phyloP scores from a whole-genome alignment of 2,329 filamentous ascomycete genomes.

The Samsoniella hepiali region DNA sequence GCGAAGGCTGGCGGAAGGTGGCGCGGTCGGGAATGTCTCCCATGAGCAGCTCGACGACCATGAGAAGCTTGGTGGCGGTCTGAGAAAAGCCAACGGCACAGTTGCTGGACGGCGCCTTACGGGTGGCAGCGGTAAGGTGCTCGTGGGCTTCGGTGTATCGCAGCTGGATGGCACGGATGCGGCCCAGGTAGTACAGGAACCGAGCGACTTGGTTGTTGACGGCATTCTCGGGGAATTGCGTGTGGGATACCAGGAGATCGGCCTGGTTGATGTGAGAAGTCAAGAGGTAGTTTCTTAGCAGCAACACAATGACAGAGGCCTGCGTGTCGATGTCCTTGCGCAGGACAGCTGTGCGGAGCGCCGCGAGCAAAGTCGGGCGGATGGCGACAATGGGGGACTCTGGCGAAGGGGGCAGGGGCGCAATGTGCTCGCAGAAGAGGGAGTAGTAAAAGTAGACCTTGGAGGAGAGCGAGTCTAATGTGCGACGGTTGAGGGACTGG shows the following conservation, averaged over 20 bases:
- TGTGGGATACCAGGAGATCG: slow-evolving; percentile 92
- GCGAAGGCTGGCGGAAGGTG: slow-evolving; percentile 82
- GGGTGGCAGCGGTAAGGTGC: slow-evolving; percentile 86
- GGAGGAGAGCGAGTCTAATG: slow-evolving; percentile 86
- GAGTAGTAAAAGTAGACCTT: slow-evolving; percentile 99
- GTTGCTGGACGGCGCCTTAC: slow-evolving; percentile 87
- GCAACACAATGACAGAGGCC: slow-evolving; percentile 88
- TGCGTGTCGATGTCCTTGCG: slow-evolving; percentile 98
- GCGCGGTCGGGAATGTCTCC: slow-evolving; percentile 96
- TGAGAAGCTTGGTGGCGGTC: slow-evolving; percentile 90
- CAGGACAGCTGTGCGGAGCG: slow-evolving; percentile 89
- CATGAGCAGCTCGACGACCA: slow-evolving; percentile 96
- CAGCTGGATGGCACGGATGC: slow-evolving; percentile 93
- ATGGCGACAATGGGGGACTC: slow-evolving; percentile 84
- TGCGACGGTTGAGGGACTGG: slow-evolving; percentile 86
- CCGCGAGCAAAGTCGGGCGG: slow-evolving; percentile 79
- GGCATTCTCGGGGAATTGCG: slow-evolving; percentile 88
- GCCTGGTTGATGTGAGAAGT: slow-evolving; percentile 97
- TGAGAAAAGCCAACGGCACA: slow-evolving; percentile 94
- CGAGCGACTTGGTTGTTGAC: slow-evolving; percentile 98
- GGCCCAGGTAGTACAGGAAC: slow-evolving; percentile 95
- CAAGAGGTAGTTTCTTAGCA: slow-evolving; percentile 92
- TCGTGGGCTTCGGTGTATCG: slow-evolving; percentile 96
- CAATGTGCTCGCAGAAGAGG: slow-evolving; percentile 88
- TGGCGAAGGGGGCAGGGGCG: slow-evolving; percentile 82